Percentiles rank a stretch among this genome's conserved stretches.
These are phyloP conservation scores for Chaetomium sp. DNA, from an alignment of 2,329 filamentous ascomycete genomes.

Conservation along the genomic window DNA sequence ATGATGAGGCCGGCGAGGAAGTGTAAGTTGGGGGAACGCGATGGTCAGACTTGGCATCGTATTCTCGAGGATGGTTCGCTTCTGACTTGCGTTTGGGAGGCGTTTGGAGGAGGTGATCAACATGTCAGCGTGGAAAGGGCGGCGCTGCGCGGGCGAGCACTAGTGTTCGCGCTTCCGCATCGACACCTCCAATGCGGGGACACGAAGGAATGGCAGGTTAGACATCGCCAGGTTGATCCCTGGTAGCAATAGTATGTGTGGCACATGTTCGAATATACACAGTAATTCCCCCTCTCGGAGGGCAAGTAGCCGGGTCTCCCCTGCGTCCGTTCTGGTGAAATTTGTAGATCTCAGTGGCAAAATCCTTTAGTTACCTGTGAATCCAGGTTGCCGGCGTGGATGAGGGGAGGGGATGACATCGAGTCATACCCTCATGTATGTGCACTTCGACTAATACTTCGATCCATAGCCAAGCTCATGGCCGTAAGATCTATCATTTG, in stretches of 20 bases:
- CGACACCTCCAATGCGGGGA: no score
- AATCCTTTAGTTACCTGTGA: background rate
- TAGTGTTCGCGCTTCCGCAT: background rate
- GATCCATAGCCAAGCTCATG: background rate
- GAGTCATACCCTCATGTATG: background rate
- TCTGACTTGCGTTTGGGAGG: background rate
- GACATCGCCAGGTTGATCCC: background rate
- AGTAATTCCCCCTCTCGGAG: background rate
- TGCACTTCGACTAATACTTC: background rate
- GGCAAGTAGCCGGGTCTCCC: background rate
- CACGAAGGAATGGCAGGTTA: no score
- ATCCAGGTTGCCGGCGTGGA: no score
- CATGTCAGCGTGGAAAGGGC: background rate
- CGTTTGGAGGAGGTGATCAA: background rate
- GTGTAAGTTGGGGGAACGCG: background rate
- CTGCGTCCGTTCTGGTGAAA: background rate
- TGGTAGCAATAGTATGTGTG: background rate
- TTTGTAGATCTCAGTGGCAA: background rate
- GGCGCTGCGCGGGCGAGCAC: background rate
- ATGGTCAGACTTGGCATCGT: background rate
- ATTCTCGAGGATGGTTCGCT: background rate
- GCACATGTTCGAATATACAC: background rate
- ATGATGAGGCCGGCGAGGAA: slow-evolving; percentile 7
- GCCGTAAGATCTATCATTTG: background rate
- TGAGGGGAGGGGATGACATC: background rate